A percentile compares a stretch with the other conserved stretches of the same genome.
Evolutionary conservation across 352 stramenopile genomes (phyloP).

Genomic region (Phytophthora quininea): DNA sequence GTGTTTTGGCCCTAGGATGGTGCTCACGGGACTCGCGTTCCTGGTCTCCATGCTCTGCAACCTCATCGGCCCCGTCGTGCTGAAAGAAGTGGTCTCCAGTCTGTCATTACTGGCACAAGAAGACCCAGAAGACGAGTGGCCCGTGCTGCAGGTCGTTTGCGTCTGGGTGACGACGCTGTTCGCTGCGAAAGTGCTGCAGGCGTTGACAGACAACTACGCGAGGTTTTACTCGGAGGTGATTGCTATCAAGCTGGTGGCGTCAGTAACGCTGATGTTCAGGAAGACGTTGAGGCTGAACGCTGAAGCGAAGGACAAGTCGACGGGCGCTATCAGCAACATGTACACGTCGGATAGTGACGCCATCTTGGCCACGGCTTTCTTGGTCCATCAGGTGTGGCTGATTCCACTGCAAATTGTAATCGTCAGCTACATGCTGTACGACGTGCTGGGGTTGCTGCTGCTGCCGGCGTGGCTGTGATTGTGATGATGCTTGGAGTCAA

Average conservation of each 20-base stretch:
- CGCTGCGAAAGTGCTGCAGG: conserved; percentile 55
- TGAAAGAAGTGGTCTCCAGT: conserved; percentile 45
- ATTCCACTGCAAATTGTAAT: conserved; percentile 57
- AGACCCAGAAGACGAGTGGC: conserved; percentile 22
- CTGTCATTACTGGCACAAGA: conserved; percentile 30
- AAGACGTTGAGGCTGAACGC: conserved; percentile 60
- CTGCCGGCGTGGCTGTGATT: conserved; percentile 51
- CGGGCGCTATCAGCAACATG: conserved; percentile 64
- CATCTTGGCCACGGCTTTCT: conserved; percentile 44
- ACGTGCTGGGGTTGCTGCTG: conserved; percentile 38
- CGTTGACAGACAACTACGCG: conserved; percentile 54
- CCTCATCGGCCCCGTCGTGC: conserved; percentile 53
- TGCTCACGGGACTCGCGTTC: conserved; percentile 48
- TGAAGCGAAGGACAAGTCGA: conserved; percentile 49
- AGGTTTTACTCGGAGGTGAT: conserved; percentile 57
- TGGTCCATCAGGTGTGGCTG: conserved; percentile 70
- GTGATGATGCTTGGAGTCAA: conserved; percentile 42
- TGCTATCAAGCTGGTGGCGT: conserved; percentile 57
- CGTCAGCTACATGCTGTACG: conserved; percentile 53
- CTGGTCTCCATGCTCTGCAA: conserved; percentile 56
- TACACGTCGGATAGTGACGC: conserved; percentile 63
- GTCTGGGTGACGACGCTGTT: conserved; percentile 55
- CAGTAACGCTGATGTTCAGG: conserved; percentile 51
- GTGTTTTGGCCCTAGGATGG: conserved; percentile 44
- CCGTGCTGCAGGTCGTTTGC: conserved; percentile 24